These are phyloP conservation scores for Penstemon newberryi DNA, from an alignment of 257 asterid species.

Conservation along the genomic window DNA sequence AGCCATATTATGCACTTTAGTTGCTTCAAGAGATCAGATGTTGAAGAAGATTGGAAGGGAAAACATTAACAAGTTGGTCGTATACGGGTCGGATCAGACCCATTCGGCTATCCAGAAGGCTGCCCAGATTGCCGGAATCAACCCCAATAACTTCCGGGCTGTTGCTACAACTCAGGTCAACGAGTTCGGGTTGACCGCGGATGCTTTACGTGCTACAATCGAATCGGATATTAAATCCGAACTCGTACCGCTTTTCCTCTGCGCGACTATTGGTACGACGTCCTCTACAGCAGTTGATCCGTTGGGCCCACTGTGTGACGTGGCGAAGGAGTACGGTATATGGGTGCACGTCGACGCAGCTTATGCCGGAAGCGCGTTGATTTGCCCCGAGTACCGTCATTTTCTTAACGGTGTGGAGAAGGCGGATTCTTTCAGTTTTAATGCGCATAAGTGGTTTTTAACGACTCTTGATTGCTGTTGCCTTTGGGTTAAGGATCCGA, in stretches of 20 bases:
- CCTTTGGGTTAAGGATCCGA: constrained; percentile 74
- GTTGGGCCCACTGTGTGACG: constrained; percentile 47
- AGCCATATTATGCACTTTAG: constrained; percentile 58
- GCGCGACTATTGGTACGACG: constrained; percentile 73
- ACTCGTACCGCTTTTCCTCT: constrained; percentile 55
- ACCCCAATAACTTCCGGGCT: constrained; percentile 51
- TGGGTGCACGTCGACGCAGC: constrained; percentile 90
- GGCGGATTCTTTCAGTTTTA: constrained; percentile 72
- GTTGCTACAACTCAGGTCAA: constrained; percentile 40
- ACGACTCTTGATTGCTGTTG: constrained; percentile 78
- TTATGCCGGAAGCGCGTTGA: constrained; percentile 75
- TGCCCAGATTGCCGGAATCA: constrained; percentile 65
- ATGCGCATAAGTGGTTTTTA: constrained; percentile 79
- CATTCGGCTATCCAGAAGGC: constrained; percentile 67
- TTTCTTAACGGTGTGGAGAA: constrained; percentile 67
- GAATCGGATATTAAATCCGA: constrained; percentile 49
- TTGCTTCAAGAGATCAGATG: constrained; percentile 64
- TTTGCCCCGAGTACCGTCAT: constrained; percentile 66
- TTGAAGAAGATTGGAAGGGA: constrained; percentile 50
- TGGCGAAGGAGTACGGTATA: constrained; percentile 45
- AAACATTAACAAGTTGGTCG: constrained; percentile 50
- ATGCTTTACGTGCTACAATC: constrained; percentile 39
- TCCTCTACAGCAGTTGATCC: constrained; percentile 70
- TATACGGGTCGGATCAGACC: constrained; percentile 77
- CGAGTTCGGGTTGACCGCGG: constrained; percentile 43